Conservation (phyloP, 2,329 filamentous ascomycete genomes). For the Peltaster fructicola region DNA sequence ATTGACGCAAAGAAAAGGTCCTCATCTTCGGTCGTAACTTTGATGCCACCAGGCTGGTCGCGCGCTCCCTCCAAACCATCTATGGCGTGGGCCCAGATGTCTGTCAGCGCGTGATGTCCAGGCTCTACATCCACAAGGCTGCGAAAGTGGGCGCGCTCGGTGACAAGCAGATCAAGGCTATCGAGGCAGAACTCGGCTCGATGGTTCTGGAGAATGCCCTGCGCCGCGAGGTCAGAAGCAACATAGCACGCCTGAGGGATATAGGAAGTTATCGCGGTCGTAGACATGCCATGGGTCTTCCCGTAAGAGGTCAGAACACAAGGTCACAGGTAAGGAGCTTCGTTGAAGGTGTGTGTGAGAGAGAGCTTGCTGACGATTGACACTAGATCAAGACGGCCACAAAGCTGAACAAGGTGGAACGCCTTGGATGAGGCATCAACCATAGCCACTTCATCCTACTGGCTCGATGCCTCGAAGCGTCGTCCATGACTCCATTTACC, state of each 20-base stretch:
- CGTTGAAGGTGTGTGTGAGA: slow-evolving; percentile 1
- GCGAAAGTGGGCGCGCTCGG: slow-evolving; percentile 60
- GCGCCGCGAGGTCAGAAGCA: slow-evolving; percentile 57
- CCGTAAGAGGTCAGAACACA: slow-evolving; percentile 79
- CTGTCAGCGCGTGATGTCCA: slow-evolving; percentile 64
- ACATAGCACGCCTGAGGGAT: slow-evolving; percentile 72
- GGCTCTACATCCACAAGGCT: slow-evolving; percentile 70
- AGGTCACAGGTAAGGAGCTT: slow-evolving; percentile 45
- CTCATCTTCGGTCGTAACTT: slow-evolving; percentile 82
- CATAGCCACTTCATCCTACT: too few relatives aligned
- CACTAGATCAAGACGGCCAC: slow-evolving; percentile 39
- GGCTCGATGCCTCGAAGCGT: too few relatives aligned
- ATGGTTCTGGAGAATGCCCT: slow-evolving; percentile 94
- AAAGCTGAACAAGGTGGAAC: slow-evolving; percentile 41
- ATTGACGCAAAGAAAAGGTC: slow-evolving; percentile 8
- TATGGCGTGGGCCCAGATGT: slow-evolving; percentile 63
- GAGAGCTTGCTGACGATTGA: slow-evolving; percentile 4
- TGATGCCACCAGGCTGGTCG: slow-evolving; percentile 59
- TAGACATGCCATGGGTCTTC: slow-evolving; percentile 81
- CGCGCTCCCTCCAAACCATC: slow-evolving; percentile 56
- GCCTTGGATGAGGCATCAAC: too few relatives aligned
- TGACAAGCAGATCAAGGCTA: slow-evolving; percentile 58
- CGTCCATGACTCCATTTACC: too few relatives aligned
- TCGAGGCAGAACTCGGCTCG: slow-evolving; percentile 69
- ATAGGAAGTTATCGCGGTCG: slow-evolving; percentile 81